Base-by-base conservation (phyloP, 164 flowering plant genomes). In the Stephania yunnanensis region DNA sequence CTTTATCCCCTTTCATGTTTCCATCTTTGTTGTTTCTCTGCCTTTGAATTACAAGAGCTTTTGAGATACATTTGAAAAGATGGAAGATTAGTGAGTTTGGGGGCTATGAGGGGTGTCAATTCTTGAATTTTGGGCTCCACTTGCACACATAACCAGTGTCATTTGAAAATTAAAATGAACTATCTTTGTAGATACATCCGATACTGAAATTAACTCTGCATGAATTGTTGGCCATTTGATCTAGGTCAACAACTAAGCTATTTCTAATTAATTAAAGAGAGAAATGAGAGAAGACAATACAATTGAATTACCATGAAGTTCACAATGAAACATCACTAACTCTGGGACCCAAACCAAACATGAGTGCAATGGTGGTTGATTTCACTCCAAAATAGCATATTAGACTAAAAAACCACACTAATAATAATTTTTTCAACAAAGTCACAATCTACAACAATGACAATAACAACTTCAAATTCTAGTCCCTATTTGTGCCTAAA, bases 401-500 rank as follows among this genome's bases (percentile, higher is more conserved):
- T n/a, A n/a, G n/a, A n/a, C n/a, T n/a, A n/a, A n/a, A n/a, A n/a
- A n/a, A n/a, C n/a, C 17, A 67, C 70, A 25, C 31, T 19, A 69
- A 69, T 36, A 36, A 50, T 50, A 25, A 25, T 50, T 36, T 25
- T 11, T 17, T 13, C 50, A 44, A 69, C 45, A 44, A 9, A 15
- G 46, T 36, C 42, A 4, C 42, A 36, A 36, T 36, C 42, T 0
- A 36, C 42, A 36, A 36, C 42, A 36, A 42, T 30, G 70, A 29
- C 42, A 45, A 42, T 10, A 44, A 46, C 12, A 17, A 75, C 30
- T 74, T 45, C 29, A n/a, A 31, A 45, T 20, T 31, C 48, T 68
- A 4, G 64, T 19, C 5, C 73, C 72, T 68, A n/a, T 64, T 74
- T 64, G 69, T 46, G 64, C 73, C 69, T 76, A 74, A 81, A 78